A percentile compares a stretch with the other conserved stretches of the same genome.
Evolutionary conservation across 2,329 filamentous ascomycete species (phyloP).

Genomic region (Epichloe uncinata): DNA sequence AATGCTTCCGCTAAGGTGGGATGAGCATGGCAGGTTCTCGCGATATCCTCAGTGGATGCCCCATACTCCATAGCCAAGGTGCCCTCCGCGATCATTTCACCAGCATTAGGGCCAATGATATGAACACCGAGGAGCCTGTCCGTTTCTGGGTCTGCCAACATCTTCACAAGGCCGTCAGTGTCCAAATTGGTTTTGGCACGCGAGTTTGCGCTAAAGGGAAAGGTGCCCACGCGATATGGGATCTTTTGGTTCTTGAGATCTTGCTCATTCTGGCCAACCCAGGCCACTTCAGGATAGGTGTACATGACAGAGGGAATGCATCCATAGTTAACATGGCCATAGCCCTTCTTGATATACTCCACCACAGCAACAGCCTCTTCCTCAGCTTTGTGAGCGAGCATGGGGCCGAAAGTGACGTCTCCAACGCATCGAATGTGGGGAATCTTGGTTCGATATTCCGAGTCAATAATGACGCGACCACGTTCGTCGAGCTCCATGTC

Average conservation of each 20-base stretch:
- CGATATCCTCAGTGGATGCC: conserved; percentile 87
- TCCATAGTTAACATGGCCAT: conserved; percentile 97
- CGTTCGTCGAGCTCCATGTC: conserved; percentile 85
- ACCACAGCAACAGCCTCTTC: conserved; percentile 91
- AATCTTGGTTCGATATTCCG: conserved; percentile 95
- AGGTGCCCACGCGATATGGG: conserved; percentile 84
- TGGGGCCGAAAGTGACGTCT: conserved; percentile 92
- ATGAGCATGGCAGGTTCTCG: conserved; percentile 90
- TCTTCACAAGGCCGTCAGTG: conserved; percentile 92
- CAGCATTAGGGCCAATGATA: conserved; percentile 90
- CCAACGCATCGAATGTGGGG: conserved; percentile 95
- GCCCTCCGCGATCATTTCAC: conserved; percentile 98
- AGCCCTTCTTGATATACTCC: conserved; percentile 95
- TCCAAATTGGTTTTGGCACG: conserved; percentile 98
- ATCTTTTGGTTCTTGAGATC: conserved; percentile 83
- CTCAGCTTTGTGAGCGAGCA: conserved; percentile 99
- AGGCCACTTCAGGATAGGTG: conserved; percentile 95
- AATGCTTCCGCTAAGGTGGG: conserved; percentile 94
- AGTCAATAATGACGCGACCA: conserved; percentile 91
- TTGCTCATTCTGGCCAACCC: conserved; percentile 96
- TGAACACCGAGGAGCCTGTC: conserved; percentile 91
- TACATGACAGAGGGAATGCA: conserved; percentile 98
- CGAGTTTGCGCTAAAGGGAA: conserved; percentile 94
- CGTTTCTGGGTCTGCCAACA: conserved; percentile 90
- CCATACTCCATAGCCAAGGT: conserved; percentile 94